Evolutionary conservation across 768 basidiomycete species (phyloP), one percentile per base, ranked within the genome.

Genomic region (Phlebiopsis gigantea): DNA sequence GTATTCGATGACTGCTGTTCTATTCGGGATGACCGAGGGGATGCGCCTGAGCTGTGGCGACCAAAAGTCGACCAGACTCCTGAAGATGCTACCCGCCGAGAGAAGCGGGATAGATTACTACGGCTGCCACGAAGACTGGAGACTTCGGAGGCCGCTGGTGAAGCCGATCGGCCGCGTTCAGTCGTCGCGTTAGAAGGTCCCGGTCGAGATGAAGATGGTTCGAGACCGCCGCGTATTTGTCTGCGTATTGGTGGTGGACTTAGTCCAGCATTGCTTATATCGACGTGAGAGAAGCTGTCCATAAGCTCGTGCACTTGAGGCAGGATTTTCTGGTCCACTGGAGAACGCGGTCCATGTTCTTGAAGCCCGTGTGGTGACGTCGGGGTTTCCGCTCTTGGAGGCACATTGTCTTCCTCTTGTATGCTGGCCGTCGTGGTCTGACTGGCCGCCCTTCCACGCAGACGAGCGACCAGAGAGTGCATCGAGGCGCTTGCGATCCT

Each of bases 391-490:
- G 49, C 48, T 5, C 28, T 52, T n/a, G 22, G 17, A 17, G 53
- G 30, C 21, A 19, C 26, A 28, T 7, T 26, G 14, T 56, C 58
- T 21, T 60, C 55, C 4, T 47, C 51, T 41, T 47, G 48, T 4
- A 48, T 21, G 5, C 55, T 45, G 1, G 28, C 24, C 7, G 55
- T 56, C 8, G 58, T 60, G 17, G 58, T 26, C 26, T 60, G 62
- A 54, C 64, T 67, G 30, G 57, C 44, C 17, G 62, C 62, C 22
- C 65, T 61, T 26, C 54, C 57, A 17, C 65, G 60, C 8, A 68
- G 60, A 28, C 67, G 67, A 46, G 61, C 60, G 12, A 68, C 56
- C 5, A 68, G 57, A 8, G 67, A 66, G 17, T 63, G 57, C 67
- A 68, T 68, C 30, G 30, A 24, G 39, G 34, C 39, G 47, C 28